These are phyloP conservation scores for Dalbergia cochinchinensis DNA, from an alignment of 306 rosid genomes.

Conservation along the genomic window DNA sequence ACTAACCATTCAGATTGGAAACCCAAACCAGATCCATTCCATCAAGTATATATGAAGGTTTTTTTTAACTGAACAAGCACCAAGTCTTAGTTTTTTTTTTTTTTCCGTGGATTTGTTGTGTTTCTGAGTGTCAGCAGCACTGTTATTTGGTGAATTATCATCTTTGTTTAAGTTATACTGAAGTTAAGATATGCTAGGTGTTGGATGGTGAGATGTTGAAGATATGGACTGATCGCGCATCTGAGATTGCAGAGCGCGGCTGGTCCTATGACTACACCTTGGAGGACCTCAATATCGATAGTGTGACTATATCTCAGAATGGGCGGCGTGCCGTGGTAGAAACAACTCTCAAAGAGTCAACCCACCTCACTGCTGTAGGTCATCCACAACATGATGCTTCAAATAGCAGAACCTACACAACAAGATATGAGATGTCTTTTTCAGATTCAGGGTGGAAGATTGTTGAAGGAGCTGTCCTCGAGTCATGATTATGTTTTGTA, in stretches of 20 bases:
- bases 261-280: slow-evolving; percentile 85
- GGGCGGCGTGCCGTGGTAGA: slow-evolving; percentile 89
- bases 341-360: slow-evolving; percentile 83
- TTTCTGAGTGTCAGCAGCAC: neutral
- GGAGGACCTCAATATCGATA: slow-evolving; percentile 77
- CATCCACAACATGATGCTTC: slow-evolving; percentile 78
- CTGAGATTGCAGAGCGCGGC: slow-evolving; percentile 83
- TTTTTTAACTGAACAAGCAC: too few relatives aligned
- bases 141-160: slow-evolving; percentile 2
- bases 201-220: slow-evolving; percentile 97
- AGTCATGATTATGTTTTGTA: slow-evolving; percentile 56
- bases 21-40: neutral
- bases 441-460: slow-evolving; percentile 87
- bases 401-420: slow-evolving; percentile 81
- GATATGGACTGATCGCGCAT: slow-evolving; percentile 92
- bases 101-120: neutral
- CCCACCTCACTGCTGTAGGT: slow-evolving; percentile 69
- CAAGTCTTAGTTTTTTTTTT: neutral
- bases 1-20: slow-evolving; percentile 22
- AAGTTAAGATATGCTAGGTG: slow-evolving; percentile 59
- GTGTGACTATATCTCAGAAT: slow-evolving; percentile 80
- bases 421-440: slow-evolving; percentile 82
- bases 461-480: slow-evolving; percentile 90
- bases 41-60: neutral
- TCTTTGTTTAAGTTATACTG: slow-evolving; percentile 39